These are phyloP conservation scores for Wickerhamiella parazyma DNA, from an alignment of 805 yeast species.

Conservation along the genomic window DNA sequence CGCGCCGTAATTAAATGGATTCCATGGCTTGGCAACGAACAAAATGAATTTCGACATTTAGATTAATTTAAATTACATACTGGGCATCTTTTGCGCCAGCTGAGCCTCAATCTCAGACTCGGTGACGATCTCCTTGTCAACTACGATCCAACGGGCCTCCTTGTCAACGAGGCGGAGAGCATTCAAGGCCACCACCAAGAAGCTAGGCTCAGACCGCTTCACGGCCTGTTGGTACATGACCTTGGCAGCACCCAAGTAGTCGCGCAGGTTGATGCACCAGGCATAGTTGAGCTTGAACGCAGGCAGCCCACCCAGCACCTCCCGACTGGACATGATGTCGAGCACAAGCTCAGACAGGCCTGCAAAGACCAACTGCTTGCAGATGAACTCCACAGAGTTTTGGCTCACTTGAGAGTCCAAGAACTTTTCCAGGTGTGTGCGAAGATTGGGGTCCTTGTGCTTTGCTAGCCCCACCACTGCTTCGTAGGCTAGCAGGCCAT, in stretches of 20 bases:
- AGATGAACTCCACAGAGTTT: conserved; percentile 30
- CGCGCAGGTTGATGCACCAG: conserved; percentile 37
- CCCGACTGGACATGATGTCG: conserved; percentile 27
- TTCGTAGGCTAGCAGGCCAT: conserved; percentile 22
- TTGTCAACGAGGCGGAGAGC: conserved; percentile 19
- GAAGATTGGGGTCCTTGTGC: conserved; percentile 7
- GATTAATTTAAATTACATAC: no score
- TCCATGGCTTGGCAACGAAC: no score
- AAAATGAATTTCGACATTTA: no score
- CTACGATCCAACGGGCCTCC: conserved; percentile 22
- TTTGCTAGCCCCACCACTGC: conserved; percentile 22
- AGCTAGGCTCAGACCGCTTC: conserved; percentile 11
- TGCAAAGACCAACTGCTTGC: conserved; percentile 31
- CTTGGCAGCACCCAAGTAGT: conserved; percentile 26
- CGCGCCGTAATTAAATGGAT: neutral
- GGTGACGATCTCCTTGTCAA: conserved; percentile 16
- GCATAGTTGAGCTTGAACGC: conserved; percentile 39
- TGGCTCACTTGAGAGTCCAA: conserved; percentile 19
- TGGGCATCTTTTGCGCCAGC: conserved; percentile 20
- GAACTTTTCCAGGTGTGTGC: conserved; percentile 14
- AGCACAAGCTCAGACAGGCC: conserved; percentile 34
- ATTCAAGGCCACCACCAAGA: conserved; percentile 20
- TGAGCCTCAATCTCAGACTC: conserved; percentile 53
- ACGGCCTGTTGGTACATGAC: conserved; percentile 16
- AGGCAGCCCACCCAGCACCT: conserved; percentile 26